phyloP scores from a whole-genome alignment of 108 stramenopile species.

The Cyclostephanos tholiformis region DNA sequence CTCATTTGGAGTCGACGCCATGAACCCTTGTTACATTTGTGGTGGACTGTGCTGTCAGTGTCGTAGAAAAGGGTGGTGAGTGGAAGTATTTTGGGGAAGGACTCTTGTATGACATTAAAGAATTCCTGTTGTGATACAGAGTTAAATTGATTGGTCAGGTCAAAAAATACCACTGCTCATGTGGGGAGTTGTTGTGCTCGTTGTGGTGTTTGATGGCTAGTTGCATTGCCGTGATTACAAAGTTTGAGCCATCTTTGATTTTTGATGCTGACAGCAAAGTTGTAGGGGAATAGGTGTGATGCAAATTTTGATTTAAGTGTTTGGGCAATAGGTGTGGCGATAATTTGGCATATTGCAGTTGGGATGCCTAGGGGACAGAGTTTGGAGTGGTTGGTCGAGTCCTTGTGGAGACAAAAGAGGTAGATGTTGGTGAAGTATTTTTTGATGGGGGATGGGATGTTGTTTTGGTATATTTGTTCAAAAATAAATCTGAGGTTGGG shows the following conservation, averaged over 20 bases:
- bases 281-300: neutral
- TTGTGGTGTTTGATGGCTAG: too few species aligned
- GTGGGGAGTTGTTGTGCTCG: too few species aligned
- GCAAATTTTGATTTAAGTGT: constrained; percentile 11
- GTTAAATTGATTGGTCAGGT: too few species aligned
- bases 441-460: neutral
- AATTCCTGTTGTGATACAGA: too few species aligned
- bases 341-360: constrained; percentile 29
- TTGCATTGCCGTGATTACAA: too few species aligned
- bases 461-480: neutral
- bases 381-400: constrained; percentile 24
- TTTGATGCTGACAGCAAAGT: too few species aligned
- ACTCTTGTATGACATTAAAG: too few species aligned
- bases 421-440: constrained; percentile 19
- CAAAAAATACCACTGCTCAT: too few species aligned
- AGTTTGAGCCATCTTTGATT: too few species aligned
- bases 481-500: neutral
- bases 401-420: constrained; percentile 39
- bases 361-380: constrained; percentile 33
- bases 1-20: neutral
- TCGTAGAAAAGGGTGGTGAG: neutral
- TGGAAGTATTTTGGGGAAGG: neutral
- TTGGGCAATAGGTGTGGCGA: too few species aligned
- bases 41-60: neutral
- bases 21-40: neutral